Percentiles rank a stretch among this genome's conserved stretches.
phyloP scores from a whole-genome alignment of 805 yeast genomes.

The Myxozyma sirexii region DNA sequence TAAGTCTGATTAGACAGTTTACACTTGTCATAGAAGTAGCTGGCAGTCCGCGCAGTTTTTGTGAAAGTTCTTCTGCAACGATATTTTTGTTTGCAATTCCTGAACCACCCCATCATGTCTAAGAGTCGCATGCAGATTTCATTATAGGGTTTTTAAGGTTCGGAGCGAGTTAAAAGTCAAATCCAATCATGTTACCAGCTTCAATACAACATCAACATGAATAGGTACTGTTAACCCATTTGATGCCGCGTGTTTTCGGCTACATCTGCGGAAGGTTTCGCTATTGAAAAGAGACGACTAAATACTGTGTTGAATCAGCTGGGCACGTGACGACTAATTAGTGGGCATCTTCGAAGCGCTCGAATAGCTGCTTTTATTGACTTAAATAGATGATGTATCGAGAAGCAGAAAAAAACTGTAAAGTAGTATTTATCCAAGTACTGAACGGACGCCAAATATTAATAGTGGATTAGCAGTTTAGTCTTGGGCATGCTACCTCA shows the following conservation, averaged over 20 bases:
- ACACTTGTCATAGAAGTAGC: too few relatives aligned
- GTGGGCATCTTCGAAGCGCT: not conserved
- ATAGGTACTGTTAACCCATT: not conserved
- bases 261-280: not conserved
- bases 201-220: not conserved
- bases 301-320: not conserved
- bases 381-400: not conserved
- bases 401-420: not conserved
- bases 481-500: not conserved
- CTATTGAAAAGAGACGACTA: not conserved
- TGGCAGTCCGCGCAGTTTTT: too few relatives aligned
- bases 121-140: not conserved
- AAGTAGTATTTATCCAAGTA: too few relatives aligned
- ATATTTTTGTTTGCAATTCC: not conserved
- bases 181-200: not conserved
- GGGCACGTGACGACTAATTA: not conserved
- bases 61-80: too few relatives aligned
- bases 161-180: not conserved
- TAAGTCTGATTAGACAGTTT: too few relatives aligned
- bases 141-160: too few relatives aligned
- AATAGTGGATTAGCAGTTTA: not conserved
- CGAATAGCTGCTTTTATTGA: not conserved
- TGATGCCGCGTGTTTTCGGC: not conserved
- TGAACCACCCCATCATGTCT: not conserved
- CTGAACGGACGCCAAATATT: too few relatives aligned